These are phyloP conservation scores for Cornus suecica DNA, from an alignment of 148 eudicot species.

Conservation along the genomic window DNA sequence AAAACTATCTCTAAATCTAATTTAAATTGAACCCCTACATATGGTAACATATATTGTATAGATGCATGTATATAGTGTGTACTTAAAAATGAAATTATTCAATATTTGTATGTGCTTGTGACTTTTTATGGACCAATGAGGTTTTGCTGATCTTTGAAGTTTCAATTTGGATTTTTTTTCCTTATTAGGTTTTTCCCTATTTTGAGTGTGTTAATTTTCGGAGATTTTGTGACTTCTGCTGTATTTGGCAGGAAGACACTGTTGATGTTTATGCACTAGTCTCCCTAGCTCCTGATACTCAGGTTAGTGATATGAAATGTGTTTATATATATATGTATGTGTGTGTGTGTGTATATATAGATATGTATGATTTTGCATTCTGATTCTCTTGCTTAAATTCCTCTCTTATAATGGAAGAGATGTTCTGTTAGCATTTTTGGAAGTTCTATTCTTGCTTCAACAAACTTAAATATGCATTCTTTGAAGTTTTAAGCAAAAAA, in stretches of 20 bases:
- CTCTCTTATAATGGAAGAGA: neutral
- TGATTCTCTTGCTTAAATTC: too few relatives aligned
- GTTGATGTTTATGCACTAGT: slow-evolving; percentile 96
- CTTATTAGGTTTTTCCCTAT: neutral
- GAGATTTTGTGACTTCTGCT: slow-evolving; percentile 8
- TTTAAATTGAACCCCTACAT: too few relatives aligned
- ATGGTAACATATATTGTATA: neutral
- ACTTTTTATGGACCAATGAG: neutral
- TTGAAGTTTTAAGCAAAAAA: neutral
- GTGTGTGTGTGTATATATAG: neutral
- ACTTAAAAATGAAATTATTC: neutral
- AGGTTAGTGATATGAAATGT: slow-evolving; percentile 44
- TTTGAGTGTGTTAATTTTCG: neutral
- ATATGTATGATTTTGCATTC: neutral
- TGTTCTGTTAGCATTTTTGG: neutral
- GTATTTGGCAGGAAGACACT: slow-evolving; percentile 66
- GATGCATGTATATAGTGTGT: neutral
- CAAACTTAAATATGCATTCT: neutral
- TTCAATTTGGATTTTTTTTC: slow-evolving; percentile 6
- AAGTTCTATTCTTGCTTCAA: neutral
- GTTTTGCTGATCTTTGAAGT: neutral
- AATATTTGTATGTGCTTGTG: neutral
- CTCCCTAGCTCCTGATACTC: slow-evolving; percentile 71
- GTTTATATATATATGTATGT: neutral
- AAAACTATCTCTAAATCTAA: too few relatives aligned